These are phyloP conservation scores for Coffea canephora DNA, from an alignment of 257 asterid species.

Conservation along the genomic window DNA sequence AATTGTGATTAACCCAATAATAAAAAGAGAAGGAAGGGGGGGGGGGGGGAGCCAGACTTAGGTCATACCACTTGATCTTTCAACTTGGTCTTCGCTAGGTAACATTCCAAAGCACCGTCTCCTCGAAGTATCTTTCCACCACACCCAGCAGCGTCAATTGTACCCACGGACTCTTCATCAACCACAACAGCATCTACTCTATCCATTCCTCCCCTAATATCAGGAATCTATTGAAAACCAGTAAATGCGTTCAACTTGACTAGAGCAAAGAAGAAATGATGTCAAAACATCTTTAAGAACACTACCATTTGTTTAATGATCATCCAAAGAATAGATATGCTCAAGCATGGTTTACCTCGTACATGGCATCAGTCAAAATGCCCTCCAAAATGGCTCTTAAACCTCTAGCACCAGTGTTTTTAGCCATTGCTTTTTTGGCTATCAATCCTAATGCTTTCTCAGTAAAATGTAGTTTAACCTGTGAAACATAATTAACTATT, in stretches of 20 bases:
- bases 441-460: constrained; percentile 67
- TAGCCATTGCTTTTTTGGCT: constrained; percentile 66
- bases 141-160: constrained; percentile 49
- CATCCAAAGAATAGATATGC: background rate
- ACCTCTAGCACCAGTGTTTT: constrained; percentile 96
- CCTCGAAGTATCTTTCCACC: constrained; percentile 81
- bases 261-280: background rate
- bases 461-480: constrained; percentile 81
- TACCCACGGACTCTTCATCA: constrained; percentile 78
- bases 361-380: constrained; percentile 87
- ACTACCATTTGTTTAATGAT: background rate
- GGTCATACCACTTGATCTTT: constrained; percentile 42
- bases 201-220: constrained; percentile 53
- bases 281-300: background rate
- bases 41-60: background rate
- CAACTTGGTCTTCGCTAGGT: constrained; percentile 40
- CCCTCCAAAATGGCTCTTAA: constrained; percentile 76
- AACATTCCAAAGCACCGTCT: constrained; percentile 64
- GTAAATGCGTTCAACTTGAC: background rate
- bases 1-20: too few relatives aligned
- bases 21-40: too few relatives aligned
- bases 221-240: constrained; percentile 60
- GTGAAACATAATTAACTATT: constrained; percentile 14
- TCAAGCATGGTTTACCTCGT: constrained; percentile 56
- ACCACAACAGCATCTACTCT: constrained; percentile 75